These are phyloP conservation scores for Basipetospora chlamydospora DNA, from an alignment of 2,329 filamentous ascomycete genomes.

Conservation along the genomic window DNA sequence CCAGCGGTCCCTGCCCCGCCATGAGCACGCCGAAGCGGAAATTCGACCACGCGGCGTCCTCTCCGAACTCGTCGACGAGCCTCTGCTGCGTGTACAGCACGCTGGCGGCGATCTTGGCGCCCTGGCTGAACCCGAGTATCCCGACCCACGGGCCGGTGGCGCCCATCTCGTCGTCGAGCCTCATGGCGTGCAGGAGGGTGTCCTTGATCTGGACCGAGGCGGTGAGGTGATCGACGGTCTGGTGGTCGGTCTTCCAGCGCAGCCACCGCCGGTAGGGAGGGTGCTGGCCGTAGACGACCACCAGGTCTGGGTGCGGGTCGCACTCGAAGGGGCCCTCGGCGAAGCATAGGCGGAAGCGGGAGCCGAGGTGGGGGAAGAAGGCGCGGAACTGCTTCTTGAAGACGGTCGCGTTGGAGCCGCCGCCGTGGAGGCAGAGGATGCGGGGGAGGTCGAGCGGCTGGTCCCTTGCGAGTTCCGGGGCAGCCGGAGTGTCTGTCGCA, in stretches of 20 bases:
- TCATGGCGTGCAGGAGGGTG: constrained; percentile 31
- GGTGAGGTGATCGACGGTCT: constrained; percentile 30
- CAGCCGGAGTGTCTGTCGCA: too few species aligned
- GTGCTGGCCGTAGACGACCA: constrained; percentile 47
- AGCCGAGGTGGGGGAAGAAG: constrained; percentile 28
- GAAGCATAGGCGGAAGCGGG: constrained; percentile 56
- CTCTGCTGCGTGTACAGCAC: constrained; percentile 49
- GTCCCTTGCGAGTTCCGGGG: too few species aligned
- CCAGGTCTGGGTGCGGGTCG: constrained; percentile 44
- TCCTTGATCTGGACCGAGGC: constrained; percentile 25
- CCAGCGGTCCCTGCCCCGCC: constrained; percentile 45
- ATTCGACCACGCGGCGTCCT: constrained; percentile 14
- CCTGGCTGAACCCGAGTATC: constrained; percentile 52
- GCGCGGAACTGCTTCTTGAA: constrained; percentile 55
- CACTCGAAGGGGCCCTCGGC: constrained; percentile 54
- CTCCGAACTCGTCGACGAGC: constrained; percentile 21
- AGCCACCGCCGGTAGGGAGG: constrained; percentile 52
- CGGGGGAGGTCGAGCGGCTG: constrained; percentile 33
- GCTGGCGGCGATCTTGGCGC: constrained; percentile 46
- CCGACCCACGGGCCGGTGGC: constrained; percentile 44
- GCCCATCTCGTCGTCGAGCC: constrained; percentile 30
- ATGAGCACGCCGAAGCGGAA: constrained; percentile 49
- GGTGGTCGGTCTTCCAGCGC: constrained; percentile 45
- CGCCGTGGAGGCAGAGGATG: constrained; percentile 70
- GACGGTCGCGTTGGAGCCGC: constrained; percentile 56